Percentiles rank a stretch among this genome's conserved stretches.
Evolutionary conservation across 805 yeast genomes (phyloP).

Genomic region (Metschnikowia amazonensis): DNA sequence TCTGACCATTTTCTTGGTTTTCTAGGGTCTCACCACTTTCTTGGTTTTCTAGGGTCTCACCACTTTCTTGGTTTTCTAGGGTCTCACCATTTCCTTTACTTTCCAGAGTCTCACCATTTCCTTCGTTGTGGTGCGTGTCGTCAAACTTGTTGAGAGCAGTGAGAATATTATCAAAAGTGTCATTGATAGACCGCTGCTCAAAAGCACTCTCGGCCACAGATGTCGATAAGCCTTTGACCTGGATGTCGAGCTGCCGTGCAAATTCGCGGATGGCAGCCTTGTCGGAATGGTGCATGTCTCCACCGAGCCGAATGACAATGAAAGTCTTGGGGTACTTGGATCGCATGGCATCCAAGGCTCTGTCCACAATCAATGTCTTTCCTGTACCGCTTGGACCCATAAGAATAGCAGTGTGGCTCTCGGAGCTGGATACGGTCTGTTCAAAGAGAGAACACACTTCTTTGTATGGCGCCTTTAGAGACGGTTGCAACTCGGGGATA

Average conservation of each 20-base stretch:
- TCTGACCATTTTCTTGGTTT: neutral
- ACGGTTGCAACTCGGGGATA: slow-evolving; percentile 9
- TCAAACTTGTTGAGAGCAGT: slow-evolving; percentile 44
- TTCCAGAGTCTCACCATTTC: too few relatives aligned
- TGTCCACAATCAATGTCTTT: slow-evolving; percentile 60
- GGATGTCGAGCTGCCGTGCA: slow-evolving; percentile 72
- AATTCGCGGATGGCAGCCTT: slow-evolving; percentile 77
- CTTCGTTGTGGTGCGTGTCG: slow-evolving; percentile 16
- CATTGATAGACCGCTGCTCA: slow-evolving; percentile 52
- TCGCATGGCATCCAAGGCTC: slow-evolving; percentile 48
- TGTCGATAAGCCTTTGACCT: slow-evolving; percentile 17
- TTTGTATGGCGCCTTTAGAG: slow-evolving; percentile 30
- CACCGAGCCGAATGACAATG: slow-evolving; percentile 62
- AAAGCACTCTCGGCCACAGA: slow-evolving; percentile 25
- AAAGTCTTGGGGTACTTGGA: slow-evolving; percentile 46
- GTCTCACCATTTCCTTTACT: too few relatives aligned
- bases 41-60: too few relatives aligned
- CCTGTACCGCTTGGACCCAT: slow-evolving; percentile 82
- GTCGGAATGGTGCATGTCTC: slow-evolving; percentile 71
- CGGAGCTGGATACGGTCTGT: slow-evolving; percentile 61
- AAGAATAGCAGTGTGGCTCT: slow-evolving; percentile 76
- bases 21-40: too few relatives aligned
- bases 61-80: too few relatives aligned
- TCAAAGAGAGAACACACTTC: slow-evolving; percentile 58
- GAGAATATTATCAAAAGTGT: slow-evolving; percentile 58